Base-by-base conservation (phyloP, 1,284 basidiomycete species). In the Melanopsichium pennsylvanicum region DNA sequence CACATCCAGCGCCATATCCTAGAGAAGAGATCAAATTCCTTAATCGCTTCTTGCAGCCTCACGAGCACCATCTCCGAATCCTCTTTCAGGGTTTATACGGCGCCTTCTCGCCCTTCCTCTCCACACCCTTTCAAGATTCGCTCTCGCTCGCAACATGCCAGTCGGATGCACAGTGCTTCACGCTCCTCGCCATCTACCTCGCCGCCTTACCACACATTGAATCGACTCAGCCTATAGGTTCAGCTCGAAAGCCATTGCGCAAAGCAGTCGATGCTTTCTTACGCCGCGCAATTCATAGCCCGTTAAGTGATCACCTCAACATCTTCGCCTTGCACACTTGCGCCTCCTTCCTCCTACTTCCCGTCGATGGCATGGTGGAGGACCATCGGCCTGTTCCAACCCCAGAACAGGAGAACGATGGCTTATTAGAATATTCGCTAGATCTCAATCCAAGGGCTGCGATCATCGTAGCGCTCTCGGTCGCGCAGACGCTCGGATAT, bases 401-500 rank as follows among this genome's bases (percentile, higher is more conserved):
- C 5, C 29, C 59, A 11, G 49, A 62, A 27, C 55, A 59, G 22
- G 59, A 58, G 31, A 50, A 62, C 18, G 64, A 69, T 26, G 59
- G 64, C 13, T 21, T 69, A 15, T 27, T 69, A 0, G 54, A 69
- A 19, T 69, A 57, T 8, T 54, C 64, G 0, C 13, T n/a, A 5
- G 64, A 69, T 19, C 58, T 69, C 33, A 69, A 69, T 29, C 59
- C 64, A 0, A 40, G 64, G 18, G 49, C 64, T n/a, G 55, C 55
- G 35, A 54, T 62, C 42, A 55, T 69, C 34, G 51, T 55, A n/a
- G 59, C 64, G 15, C 35, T 62, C 12, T 16, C 33, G n/a, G 42
- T 69, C 5, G 64, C 64, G 1, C 55, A 59, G 13, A 27, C 41
- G 16, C 46, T 69, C 5, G 64, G 59, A 9, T 59, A 69, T 19